Evolutionary conservation across 768 basidiomycete species (phyloP).

Genomic region (Agrocybe pediades): DNA sequence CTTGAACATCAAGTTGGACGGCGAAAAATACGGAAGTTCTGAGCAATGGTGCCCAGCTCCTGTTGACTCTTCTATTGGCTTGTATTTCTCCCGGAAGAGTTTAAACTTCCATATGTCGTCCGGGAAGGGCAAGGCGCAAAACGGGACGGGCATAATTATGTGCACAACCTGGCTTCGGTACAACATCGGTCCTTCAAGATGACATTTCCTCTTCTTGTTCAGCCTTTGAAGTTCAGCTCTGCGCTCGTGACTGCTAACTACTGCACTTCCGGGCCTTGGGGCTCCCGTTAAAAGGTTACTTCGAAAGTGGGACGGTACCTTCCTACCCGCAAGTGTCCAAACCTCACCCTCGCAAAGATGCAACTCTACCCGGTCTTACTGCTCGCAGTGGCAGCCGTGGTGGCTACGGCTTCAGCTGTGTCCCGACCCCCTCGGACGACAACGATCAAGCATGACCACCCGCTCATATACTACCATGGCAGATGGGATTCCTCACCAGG

Average conservation of each 20-base stretch:
- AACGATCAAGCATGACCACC: conserved; percentile 36
- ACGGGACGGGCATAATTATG: background rate
- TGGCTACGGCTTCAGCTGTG: conserved; percentile 7
- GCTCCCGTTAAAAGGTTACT: background rate
- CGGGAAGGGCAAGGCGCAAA: too few species aligned
- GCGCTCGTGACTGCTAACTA: background rate
- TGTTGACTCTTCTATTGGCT: too few species aligned
- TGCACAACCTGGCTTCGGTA: background rate
- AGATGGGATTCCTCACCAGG: conserved; percentile 54
- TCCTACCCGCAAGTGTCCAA: background rate
- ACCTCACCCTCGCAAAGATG: background rate
- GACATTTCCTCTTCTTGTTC: background rate
- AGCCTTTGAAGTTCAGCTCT: background rate
- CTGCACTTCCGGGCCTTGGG: background rate
- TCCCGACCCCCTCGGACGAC: conserved; percentile 11
- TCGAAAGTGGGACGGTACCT: background rate
- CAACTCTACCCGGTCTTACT: background rate
- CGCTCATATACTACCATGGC: conserved; percentile 49
- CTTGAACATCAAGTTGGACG: too few species aligned
- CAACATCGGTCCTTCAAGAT: background rate
- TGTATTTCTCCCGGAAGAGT: too few species aligned
- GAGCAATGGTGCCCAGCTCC: too few species aligned
- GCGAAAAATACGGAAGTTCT: too few species aligned
- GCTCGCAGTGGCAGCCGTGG: background rate
- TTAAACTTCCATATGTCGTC: too few species aligned